Percentiles rank a stretch among this genome's conserved stretches.
These are phyloP conservation scores for Ceratobasidium theobromae DNA, from an alignment of 1,284 basidiomycete species.

Conservation along the genomic window DNA sequence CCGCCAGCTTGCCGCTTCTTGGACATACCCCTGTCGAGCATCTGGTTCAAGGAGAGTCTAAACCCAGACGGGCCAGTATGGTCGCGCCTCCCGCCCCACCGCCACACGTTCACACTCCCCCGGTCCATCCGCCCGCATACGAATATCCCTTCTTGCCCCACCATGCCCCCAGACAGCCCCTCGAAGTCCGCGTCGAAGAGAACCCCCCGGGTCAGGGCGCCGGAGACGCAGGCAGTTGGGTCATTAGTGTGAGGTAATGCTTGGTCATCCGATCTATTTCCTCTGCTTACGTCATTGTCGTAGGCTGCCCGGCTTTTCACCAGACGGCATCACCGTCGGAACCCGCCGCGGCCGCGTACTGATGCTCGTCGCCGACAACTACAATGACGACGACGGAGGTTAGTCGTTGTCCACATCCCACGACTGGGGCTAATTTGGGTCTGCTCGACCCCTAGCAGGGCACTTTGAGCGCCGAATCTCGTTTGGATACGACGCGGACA, in stretches of 20 bases:
- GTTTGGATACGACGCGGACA: conserved; percentile 71
- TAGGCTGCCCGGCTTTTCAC: conserved; percentile 12
- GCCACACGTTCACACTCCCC: conserved; percentile 12
- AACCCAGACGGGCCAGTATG: conserved; percentile 17
- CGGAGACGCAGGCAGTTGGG: conserved; percentile 15
- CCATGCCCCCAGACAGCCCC: conserved; percentile 13
- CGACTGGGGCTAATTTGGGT: neutral
- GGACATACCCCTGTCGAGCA: conserved; percentile 14
- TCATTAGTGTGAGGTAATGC: conserved; percentile 13
- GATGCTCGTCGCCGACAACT: conserved; percentile 20
- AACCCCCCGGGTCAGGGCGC: neutral
- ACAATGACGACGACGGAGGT: conserved; percentile 22
- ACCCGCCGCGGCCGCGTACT: conserved; percentile 16
- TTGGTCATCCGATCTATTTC: neutral
- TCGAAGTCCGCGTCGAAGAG: conserved; percentile 20
- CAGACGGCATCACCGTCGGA: conserved; percentile 18
- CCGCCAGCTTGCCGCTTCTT: conserved; percentile 3
- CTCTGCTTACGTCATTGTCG: neutral
- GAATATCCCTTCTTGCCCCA: conserved; percentile 22
- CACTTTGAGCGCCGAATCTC: conserved; percentile 73
- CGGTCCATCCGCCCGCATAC: conserved; percentile 12
- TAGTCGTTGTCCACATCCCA: neutral
- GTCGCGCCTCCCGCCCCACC: neutral
- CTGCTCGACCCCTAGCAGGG: conserved; percentile 44
- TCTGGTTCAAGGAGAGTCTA: neutral